phyloP scores from a whole-genome alignment of 306 rosid genomes.

The Glycine latifolia region DNA sequence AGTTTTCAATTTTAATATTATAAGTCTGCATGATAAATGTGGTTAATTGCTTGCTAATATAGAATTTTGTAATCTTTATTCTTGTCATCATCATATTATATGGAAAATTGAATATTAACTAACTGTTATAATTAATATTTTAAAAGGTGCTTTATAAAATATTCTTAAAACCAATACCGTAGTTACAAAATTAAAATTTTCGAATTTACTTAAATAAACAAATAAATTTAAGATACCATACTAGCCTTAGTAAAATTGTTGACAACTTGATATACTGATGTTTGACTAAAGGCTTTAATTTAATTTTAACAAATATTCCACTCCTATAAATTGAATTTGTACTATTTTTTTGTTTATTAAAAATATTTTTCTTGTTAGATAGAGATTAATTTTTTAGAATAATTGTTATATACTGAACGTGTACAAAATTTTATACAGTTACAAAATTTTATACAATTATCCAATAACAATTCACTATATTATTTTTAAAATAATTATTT shows the following conservation, averaged over 20 bases:
- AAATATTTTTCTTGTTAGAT: too few species aligned
- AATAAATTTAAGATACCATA: background rate
- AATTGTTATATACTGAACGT: too few species aligned
- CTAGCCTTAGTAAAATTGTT: too few species aligned
- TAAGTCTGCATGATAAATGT: conserved; percentile 32
- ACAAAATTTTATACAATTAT: too few species aligned
- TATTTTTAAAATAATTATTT: too few species aligned
- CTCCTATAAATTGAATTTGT: background rate
- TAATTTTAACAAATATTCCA: background rate
- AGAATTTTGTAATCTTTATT: background rate
- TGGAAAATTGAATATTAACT: background rate
- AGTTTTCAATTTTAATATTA: conserved; percentile 5
- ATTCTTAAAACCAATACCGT: too few species aligned
- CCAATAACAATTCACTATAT: too few species aligned
- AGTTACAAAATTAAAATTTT: too few species aligned
- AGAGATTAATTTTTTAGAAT: too few species aligned
- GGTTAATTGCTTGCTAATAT: background rate
- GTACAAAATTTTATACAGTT: too few species aligned
- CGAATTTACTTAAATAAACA: too few species aligned
- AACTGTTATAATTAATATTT: background rate
- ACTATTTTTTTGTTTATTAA: background rate
- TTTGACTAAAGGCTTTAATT: background rate
- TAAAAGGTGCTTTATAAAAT: background rate
- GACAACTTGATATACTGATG: background rate
- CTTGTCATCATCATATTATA: background rate